Conservation (phyloP, 2,329 filamentous ascomycete genomes). For the Verruconis gallopava region DNA sequence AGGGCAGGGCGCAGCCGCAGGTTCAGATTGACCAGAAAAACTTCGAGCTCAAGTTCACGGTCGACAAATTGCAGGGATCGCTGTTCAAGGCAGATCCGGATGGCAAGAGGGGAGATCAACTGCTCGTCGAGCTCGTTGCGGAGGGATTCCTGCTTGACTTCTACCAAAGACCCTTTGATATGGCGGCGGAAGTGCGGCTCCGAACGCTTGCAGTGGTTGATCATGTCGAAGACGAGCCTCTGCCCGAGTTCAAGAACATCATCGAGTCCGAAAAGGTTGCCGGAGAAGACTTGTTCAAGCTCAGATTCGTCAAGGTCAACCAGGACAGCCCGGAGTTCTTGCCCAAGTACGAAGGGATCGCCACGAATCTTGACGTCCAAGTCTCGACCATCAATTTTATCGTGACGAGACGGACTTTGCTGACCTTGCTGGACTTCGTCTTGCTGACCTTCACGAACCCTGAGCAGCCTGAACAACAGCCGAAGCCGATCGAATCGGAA, state of each 20-base stretch:
- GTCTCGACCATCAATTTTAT: constrained; percentile 95
- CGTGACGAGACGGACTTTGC: constrained; percentile 80
- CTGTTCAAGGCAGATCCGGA: constrained; percentile 78
- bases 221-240: constrained; percentile 75
- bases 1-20: constrained; percentile 19
- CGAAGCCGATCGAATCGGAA: constrained; percentile 17
- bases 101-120: constrained; percentile 58
- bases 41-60: constrained; percentile 94
- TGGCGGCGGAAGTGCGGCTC: constrained; percentile 82
- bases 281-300: constrained; percentile 66
- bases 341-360: constrained; percentile 80
- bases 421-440: constrained; percentile 89
- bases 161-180: constrained; percentile 78
- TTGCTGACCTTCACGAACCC: constrained; percentile 75
- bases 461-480: constrained; percentile 33
- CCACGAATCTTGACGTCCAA: constrained; percentile 80
- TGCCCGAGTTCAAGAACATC: constrained; percentile 90
- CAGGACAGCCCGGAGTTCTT: constrained; percentile 86
- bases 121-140: constrained; percentile 83
- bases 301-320: constrained; percentile 86
- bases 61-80: constrained; percentile 86
- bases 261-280: constrained; percentile 82
- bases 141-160: constrained; percentile 80
- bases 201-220: constrained; percentile 84
- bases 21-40: constrained; percentile 68